Percentiles rank a stretch among this genome's conserved stretches.
Evolutionary conservation across 768 basidiomycete genomes (phyloP).

Genomic region (Suillus cothurnatus): DNA sequence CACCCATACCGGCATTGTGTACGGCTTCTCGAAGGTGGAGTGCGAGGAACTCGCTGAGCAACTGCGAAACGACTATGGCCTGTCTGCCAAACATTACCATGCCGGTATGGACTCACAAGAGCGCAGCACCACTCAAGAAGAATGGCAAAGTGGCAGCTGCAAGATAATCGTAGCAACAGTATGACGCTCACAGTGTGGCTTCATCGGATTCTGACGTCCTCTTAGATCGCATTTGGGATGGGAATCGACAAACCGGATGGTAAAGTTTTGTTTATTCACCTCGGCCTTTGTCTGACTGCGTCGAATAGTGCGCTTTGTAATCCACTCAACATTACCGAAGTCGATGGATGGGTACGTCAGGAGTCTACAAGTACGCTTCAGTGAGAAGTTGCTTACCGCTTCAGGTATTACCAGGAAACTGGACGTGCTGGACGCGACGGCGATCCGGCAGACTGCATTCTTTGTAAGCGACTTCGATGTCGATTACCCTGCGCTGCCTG

Average conservation of each 20-base stretch:
- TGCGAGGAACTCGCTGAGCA: conserved; percentile 82
- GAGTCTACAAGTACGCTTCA: conserved; percentile 3
- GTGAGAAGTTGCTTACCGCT: conserved; percentile 12
- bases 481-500: background rate
- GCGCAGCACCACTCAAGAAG: conserved; percentile 59
- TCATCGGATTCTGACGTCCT: conserved; percentile 11
- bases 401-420: conserved; percentile 92
- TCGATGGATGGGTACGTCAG: conserved; percentile 75
- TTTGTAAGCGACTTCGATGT: conserved; percentile 57
- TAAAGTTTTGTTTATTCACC: conserved; percentile 28
- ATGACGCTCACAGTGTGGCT: conserved; percentile 22
- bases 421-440: conserved; percentile 96
- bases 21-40: conserved; percentile 67
- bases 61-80: conserved; percentile 55
- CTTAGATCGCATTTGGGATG: conserved; percentile 95
- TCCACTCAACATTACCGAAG: conserved; percentile 83
- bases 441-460: conserved; percentile 76
- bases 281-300: background rate
- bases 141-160: conserved; percentile 74
- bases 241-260: conserved; percentile 89
- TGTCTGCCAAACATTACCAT: conserved; percentile 83
- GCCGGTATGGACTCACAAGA: conserved; percentile 71
- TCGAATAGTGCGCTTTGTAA: conserved; percentile 81
- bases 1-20: conserved; percentile 79
- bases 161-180: conserved; percentile 94